Conservation (phyloP, 495 filamentous ascomycete species). For the Penicillium longicatenatum region DNA sequence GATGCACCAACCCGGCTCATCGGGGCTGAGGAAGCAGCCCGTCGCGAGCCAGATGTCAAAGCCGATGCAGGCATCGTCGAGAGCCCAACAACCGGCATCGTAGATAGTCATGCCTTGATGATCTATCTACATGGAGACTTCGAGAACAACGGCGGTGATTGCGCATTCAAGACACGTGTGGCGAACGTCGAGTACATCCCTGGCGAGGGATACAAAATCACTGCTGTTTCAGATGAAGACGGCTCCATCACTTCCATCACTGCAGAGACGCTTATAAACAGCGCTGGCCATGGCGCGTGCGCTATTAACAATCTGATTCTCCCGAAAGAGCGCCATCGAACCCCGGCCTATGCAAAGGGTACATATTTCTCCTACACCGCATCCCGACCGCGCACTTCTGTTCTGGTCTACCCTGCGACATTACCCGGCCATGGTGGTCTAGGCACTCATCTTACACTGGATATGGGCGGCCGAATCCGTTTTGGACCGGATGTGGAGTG, state of each 20-base stretch:
- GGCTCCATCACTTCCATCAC: conserved; percentile 59
- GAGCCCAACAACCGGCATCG: conserved; percentile 81
- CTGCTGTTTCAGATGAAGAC: conserved; percentile 44
- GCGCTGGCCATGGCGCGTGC: conserved; percentile 79
- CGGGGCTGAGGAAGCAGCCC: conserved; percentile 55
- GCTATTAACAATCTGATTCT: conserved; percentile 81
- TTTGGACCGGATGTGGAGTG: conserved; percentile 98
- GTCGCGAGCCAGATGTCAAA: conserved; percentile 72
- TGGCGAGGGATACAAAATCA: conserved; percentile 59
- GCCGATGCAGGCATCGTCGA: conserved; percentile 75
- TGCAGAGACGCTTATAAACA: conserved; percentile 76
- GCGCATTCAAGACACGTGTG: conserved; percentile 67
- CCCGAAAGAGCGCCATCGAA: conserved; percentile 55
- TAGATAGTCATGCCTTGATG: conserved; percentile 88
- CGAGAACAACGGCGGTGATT: conserved; percentile 73
- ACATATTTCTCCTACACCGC: conserved; percentile 88
- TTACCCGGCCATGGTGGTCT: conserved; percentile 78
- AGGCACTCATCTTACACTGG: conserved; percentile 91
- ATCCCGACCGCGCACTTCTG: conserved; percentile 64
- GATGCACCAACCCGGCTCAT: conserved; percentile 75
- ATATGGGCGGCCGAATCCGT: conserved; percentile 80
- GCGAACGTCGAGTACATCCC: conserved; percentile 56
- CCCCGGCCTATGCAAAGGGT: conserved; percentile 85
- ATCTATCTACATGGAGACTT: conserved; percentile 72
- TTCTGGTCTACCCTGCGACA: conserved; percentile 85